These are phyloP conservation scores for Fusarium xyrophilum DNA, from an alignment of 2,329 filamentous ascomycete genomes.

Conservation along the genomic window DNA sequence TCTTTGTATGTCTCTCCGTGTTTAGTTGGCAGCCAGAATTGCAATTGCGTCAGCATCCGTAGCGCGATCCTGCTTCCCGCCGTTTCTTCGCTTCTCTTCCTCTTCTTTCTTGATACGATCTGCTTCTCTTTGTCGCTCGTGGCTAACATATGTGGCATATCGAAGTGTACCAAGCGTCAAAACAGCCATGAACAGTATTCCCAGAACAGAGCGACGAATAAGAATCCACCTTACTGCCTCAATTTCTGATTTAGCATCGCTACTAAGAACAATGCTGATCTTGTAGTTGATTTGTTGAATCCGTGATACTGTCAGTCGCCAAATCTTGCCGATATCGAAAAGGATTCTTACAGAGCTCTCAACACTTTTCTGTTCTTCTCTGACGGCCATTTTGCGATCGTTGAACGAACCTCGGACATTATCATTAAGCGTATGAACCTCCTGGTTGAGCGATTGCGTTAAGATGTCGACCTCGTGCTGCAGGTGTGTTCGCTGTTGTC, in stretches of 20 bases:
- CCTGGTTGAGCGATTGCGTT: conserved; percentile 82
- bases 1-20: neutral
- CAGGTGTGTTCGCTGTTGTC: conserved; percentile 81
- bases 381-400: conserved; percentile 89
- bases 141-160: conserved; percentile 64
- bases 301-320: conserved; percentile 47
- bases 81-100: conserved; percentile 52
- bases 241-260: conserved; percentile 89
- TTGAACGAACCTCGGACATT: conserved; percentile 96
- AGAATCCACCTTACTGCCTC: conserved; percentile 89
- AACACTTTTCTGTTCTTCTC: conserved; percentile 83
- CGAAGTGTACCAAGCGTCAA: conserved; percentile 65
- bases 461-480: conserved; percentile 97
- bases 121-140: conserved; percentile 57
- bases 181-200: conserved; percentile 71
- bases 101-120: conserved; percentile 53
- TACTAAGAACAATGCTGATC: conserved; percentile 88
- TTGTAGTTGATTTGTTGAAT: conserved; percentile 97
- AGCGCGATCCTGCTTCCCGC: conserved; percentile 55
- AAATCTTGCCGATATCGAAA: neutral
- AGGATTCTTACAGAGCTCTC: conserved; percentile 72
- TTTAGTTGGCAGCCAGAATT: conserved; percentile 64
- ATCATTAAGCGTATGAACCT: conserved; percentile 81
- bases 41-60: conserved; percentile 61
- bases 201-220: conserved; percentile 67